Evolutionary conservation across 345 rosid genomes (phyloP), one percentile per base, ranked within the genome.

Genomic region (Angophora floribunda): DNA sequence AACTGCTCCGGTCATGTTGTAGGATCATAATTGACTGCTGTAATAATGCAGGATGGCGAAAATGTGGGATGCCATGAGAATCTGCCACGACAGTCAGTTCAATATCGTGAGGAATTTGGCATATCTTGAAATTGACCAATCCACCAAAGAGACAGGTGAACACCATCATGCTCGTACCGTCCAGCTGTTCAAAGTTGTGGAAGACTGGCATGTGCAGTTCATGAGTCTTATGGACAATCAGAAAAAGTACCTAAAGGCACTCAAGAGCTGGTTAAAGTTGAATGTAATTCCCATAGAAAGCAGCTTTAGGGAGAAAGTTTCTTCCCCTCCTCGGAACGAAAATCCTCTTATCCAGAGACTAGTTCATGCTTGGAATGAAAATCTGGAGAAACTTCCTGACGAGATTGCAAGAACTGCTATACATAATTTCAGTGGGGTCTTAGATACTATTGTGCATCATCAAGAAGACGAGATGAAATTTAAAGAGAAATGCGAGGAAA

Each of bases 221-320:
- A 90, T 94, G 87, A 92, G 89, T 87, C 95, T 98, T 89, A 88
- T 96, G 88, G 97, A 95, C 88, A 36, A 94, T 88, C 99, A 98
- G 91, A 98, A 90, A 88, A 91, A 50, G 11, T 98, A 98, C 91
- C 89, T 96, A 55, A 95, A 88, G 90, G 89, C 96, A 51, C 96
- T 98, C 3, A 92, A 91, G 88, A 87, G 12, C 55, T 97, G 99
- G 99, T 87, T 97, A 88, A 96, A 91, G 89, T 92, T 94, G 87
- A 98, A 97, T 86, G 96, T 98, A 86, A 88, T 96, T 90, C 99
- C 99, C 16, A 95, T 98, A 32, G 99, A 97, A 89, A 97, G 98
- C 95, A 98, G 89, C 59, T 91, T 94, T 90, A 95, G 91, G 88
- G 99, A 98, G 94, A 96, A 95, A 91, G 99, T 95, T 84, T 98